Percentiles rank a stretch among this genome's conserved stretches.
Evolutionary conservation across 441 rosid species (phyloP).

Genomic region (Brassica balearica): DNA sequence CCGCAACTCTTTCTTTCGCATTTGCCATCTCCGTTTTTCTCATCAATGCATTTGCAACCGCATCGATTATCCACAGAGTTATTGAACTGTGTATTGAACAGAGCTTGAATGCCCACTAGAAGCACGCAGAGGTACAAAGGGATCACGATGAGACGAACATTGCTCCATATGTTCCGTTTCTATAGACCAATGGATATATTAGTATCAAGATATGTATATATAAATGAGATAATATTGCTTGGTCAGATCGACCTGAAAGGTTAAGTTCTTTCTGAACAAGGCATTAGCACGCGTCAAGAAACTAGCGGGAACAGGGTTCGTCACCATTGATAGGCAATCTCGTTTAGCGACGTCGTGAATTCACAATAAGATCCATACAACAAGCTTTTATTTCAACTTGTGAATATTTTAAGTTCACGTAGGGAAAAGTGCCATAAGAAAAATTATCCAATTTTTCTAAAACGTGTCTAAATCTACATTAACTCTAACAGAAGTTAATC

Average conservation of each 20-base stretch:
- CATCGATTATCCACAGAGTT: constrained; percentile 51
- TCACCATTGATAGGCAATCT: constrained; percentile 49
- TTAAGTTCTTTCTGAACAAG: constrained; percentile 76
- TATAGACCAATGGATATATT: constrained; percentile 44
- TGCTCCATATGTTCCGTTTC: constrained; percentile 80
- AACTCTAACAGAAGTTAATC: too few relatives aligned
- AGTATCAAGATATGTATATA: not conserved
- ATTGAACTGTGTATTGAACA: constrained; percentile 52
- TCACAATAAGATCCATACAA: constrained; percentile 1
- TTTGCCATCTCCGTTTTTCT: constrained; percentile 45
- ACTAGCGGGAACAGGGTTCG: constrained; percentile 53
- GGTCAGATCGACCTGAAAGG: constrained; percentile 57
- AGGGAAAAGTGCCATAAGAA: too few relatives aligned
- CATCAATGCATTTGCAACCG: constrained; percentile 58
- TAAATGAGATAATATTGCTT: not conserved
- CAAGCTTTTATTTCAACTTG: not conserved
- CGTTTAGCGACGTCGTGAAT: not conserved
- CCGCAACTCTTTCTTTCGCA: constrained; percentile 68
- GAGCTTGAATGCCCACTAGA: constrained; percentile 53
- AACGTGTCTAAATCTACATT: too few relatives aligned
- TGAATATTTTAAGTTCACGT: not conserved
- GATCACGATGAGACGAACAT: constrained; percentile 69
- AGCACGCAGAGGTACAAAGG: constrained; percentile 75
- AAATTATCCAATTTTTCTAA: too few relatives aligned
- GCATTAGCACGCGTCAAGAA: constrained; percentile 78